These are phyloP conservation scores for Ophiostoma novo-ulmi DNA, from an alignment of 2,329 filamentous ascomycete species.

Conservation along the genomic window DNA sequence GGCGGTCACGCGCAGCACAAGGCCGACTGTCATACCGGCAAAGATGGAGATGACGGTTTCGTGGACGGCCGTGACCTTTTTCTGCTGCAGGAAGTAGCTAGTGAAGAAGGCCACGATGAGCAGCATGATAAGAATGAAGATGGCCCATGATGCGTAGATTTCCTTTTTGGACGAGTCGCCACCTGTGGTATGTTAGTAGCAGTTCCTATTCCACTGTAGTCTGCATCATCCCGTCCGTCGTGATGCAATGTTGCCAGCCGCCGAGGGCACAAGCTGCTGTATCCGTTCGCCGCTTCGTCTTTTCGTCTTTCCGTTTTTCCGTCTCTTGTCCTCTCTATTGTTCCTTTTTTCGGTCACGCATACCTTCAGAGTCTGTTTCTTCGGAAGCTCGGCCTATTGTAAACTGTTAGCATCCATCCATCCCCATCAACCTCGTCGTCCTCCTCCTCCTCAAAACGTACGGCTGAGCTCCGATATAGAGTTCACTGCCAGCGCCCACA, in stretches of 20 bases:
- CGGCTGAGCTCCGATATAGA: conserved; percentile 14
- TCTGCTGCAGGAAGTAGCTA: conserved; percentile 93
- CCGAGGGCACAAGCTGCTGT: not conserved
- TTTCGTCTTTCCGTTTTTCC: not conserved
- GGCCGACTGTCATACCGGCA: conserved; percentile 90
- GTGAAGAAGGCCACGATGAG: conserved; percentile 93
- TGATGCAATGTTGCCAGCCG: conserved; percentile 22
- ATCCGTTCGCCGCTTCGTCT: too few relatives aligned
- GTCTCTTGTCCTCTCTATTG: not conserved
- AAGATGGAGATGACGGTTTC: conserved; percentile 99
- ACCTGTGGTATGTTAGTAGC: conserved; percentile 36
- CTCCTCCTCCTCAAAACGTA: not conserved
- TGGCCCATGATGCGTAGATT: conserved; percentile 90
- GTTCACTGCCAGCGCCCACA: conserved; percentile 17
- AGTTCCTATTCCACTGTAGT: not conserved
- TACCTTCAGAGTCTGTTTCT: conserved; percentile 47
- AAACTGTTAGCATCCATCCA: conserved; percentile 15
- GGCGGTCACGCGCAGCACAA: conserved; percentile 76
- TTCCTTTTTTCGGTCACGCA: not conserved
- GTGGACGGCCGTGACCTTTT: conserved; percentile 94
- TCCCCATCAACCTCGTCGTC: not conserved
- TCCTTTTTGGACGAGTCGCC: conserved; percentile 88
- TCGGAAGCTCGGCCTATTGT: conserved; percentile 41
- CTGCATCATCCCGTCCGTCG: not conserved
- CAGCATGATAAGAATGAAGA: conserved; percentile 93